phyloP scores from a whole-genome alignment of 2,329 filamentous ascomycete species.

The Dactylellina leptospora region DNA sequence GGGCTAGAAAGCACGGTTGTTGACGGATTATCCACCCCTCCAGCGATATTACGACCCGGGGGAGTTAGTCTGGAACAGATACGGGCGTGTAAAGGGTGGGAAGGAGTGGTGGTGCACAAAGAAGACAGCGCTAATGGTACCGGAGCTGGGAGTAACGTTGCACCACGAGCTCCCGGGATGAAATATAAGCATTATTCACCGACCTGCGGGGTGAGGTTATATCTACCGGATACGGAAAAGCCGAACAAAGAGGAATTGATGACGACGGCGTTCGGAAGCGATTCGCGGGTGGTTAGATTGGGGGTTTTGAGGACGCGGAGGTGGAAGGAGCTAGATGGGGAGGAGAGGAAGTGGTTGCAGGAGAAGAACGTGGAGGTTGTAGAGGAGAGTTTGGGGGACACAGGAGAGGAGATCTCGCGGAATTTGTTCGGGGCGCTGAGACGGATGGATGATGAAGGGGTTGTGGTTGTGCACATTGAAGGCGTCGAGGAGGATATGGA shows the following conservation, averaged over 20 bases:
- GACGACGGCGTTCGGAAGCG: constrained; percentile 57
- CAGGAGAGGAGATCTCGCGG: constrained; percentile 79
- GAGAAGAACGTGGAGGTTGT: constrained; percentile 63
- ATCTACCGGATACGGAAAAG: constrained; percentile 68
- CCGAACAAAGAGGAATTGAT: constrained; percentile 58
- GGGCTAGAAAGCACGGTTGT: constrained; percentile 98
- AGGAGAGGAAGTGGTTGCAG: constrained; percentile 31
- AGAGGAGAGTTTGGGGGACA: constrained; percentile 76
- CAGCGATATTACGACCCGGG: constrained; percentile 83
- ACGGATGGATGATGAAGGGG: constrained; percentile 80
- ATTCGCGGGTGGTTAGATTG: constrained; percentile 57
- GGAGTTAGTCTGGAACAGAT: constrained; percentile 85
- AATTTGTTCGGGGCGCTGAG: constrained; percentile 87
- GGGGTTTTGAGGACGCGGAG: constrained; percentile 68
- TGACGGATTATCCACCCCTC: constrained; percentile 83
- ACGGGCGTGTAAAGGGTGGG: constrained; percentile 79
- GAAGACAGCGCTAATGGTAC: constrained; percentile 67
- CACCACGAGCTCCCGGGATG: constrained; percentile 91
- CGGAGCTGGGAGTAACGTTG: constrained; percentile 69
- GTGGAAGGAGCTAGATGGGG: constrained; percentile 62
- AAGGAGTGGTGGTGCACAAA: constrained; percentile 65
- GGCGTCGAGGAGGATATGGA: constrained; percentile 82
- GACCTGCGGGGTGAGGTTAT: constrained; percentile 83
- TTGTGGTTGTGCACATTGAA: constrained; percentile 88
- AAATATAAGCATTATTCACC: constrained; percentile 99